Evolutionary conservation across 2,329 filamentous ascomycete genomes (phyloP), one percentile per base, ranked within the genome.

Genomic region (Trichophyton rubrum): DNA sequence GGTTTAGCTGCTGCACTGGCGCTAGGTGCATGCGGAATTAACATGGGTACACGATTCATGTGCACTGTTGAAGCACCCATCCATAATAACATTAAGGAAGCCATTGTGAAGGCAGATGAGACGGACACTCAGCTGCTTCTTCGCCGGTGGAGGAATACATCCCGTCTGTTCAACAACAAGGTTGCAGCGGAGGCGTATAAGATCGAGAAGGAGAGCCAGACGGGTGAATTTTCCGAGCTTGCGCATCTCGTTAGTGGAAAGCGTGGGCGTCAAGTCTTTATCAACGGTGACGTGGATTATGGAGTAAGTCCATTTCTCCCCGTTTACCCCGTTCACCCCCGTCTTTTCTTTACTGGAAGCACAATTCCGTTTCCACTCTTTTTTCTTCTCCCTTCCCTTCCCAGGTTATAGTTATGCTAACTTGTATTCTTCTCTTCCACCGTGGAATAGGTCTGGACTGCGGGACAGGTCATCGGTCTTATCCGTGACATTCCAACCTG

Each of bases 1-100:
- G 93, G 93, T 3, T 82, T 99, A 20, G 93, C 93, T 0, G 93
- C 92, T 1, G 93, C 93, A 6, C 79, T 99, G 67, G 86, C 87
- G 45, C 82, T 99, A 11, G 93, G 93, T 40, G 93, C 93, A 0
- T 89, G 89, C 72, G 93, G 93, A 64, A 86, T 97, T 77, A 99
- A 99, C 77, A 99, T 99, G 93, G 93, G 93, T 61, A 99, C 93
- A 8, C 81, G 93, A 47, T 99, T 97, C 79, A 95, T 99, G 89
- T 92, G 88, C 78, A 97, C 93, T 0, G 80, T 92, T 51, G 93
- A 97, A 75, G 86, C 91, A 15, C 93, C 93, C 0, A 88, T 99
- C 65, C 93, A 99, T 76, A 73, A 84, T 56, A 95, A 95, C 67
- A 90, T 99, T 78, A 99, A 99, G 81, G 81, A 95, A 73, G 81